phyloP scores from a whole-genome alignment of 768 basidiomycete species.

The Auriscalpium vulgare region DNA sequence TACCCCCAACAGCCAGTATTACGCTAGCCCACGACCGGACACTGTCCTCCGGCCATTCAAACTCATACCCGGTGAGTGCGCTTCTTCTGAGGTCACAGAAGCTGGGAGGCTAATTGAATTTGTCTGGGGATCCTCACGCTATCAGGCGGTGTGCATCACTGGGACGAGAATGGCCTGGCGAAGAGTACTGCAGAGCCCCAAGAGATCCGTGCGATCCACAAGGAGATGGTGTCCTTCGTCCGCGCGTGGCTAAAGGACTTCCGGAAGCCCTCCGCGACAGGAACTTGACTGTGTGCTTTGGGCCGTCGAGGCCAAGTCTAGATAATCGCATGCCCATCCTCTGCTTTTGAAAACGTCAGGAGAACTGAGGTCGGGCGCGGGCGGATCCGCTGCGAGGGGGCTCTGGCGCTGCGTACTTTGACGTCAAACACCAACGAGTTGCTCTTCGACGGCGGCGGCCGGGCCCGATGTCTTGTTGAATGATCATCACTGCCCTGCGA shows the following conservation, averaged over 20 bases:
- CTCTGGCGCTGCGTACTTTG: too few relatives aligned
- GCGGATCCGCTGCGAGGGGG: too few relatives aligned
- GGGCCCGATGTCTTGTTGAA: too few relatives aligned
- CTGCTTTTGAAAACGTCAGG: too few relatives aligned
- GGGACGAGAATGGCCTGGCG: slow-evolving; percentile 67
- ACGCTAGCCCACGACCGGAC: slow-evolving; percentile 61
- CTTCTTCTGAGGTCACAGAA: not conserved
- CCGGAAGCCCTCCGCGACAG: not conserved
- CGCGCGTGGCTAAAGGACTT: slow-evolving; percentile 57
- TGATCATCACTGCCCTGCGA: too few relatives aligned
- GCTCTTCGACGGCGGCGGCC: too few relatives aligned
- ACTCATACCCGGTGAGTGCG: slow-evolving; percentile 64
- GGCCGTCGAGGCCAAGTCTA: too few relatives aligned
- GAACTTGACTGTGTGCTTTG: too few relatives aligned
- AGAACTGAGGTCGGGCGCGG: too few relatives aligned
- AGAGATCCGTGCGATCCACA: slow-evolving; percentile 75
- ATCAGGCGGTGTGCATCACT: slow-evolving; percentile 66
- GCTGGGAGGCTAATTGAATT: not conserved
- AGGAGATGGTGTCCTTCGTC: slow-evolving; percentile 75
- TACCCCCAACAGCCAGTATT: slow-evolving; percentile 66
- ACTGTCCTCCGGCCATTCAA: slow-evolving; percentile 76
- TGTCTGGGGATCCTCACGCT: not conserved
- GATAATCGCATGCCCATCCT: too few relatives aligned
- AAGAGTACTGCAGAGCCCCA: slow-evolving; percentile 58
- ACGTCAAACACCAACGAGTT: too few relatives aligned